A percentile compares a stretch with the other conserved stretches of the same genome.
These are phyloP conservation scores for Powellomyces hirtus DNA, from an alignment of 192 early-diverging fungal species.

Conservation along the genomic window DNA sequence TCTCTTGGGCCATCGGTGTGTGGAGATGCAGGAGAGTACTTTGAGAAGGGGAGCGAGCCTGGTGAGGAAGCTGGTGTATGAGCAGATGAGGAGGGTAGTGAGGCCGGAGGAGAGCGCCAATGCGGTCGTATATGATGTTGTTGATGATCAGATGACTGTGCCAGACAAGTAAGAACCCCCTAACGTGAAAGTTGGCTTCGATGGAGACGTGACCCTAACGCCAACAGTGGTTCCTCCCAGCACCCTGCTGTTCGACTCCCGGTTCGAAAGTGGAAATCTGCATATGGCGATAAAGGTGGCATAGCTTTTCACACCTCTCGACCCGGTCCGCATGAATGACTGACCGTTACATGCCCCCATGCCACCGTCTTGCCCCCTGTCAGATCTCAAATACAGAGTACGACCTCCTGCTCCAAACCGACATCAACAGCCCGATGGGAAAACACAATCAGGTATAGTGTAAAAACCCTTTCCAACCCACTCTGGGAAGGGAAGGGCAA, in stretches of 20 bases:
- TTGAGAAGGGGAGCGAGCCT: neutral
- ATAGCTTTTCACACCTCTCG: no score
- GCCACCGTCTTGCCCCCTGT: no score
- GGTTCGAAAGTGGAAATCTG: slow-evolving; percentile 58
- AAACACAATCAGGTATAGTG: slow-evolving; percentile 54
- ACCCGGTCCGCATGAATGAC: no score
- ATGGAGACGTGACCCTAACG: no score
- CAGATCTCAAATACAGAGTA: slow-evolving; percentile 42
- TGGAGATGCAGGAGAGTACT: slow-evolving; percentile 5
- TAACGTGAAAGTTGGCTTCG: neutral
- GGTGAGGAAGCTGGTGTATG: slow-evolving; percentile 46
- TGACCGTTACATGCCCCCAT: no score
- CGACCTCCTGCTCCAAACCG: slow-evolving; percentile 50
- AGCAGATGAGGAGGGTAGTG: slow-evolving; percentile 47
- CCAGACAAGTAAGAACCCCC: neutral
- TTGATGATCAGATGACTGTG: slow-evolving; percentile 32
- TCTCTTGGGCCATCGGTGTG: neutral
- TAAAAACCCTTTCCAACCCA: no score
- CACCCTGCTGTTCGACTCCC: slow-evolving; percentile 48
- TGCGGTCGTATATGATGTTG: slow-evolving; percentile 47
- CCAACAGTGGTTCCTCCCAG: no score
- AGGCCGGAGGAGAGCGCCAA: slow-evolving; percentile 21
- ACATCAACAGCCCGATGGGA: slow-evolving; percentile 47
- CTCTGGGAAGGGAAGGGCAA: no score
- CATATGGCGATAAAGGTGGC: slow-evolving; percentile 49